Evolutionary conservation across 2,329 filamentous ascomycete species (phyloP), one percentile per base, ranked within the genome.

Genomic region (Fusarium acutatum): DNA sequence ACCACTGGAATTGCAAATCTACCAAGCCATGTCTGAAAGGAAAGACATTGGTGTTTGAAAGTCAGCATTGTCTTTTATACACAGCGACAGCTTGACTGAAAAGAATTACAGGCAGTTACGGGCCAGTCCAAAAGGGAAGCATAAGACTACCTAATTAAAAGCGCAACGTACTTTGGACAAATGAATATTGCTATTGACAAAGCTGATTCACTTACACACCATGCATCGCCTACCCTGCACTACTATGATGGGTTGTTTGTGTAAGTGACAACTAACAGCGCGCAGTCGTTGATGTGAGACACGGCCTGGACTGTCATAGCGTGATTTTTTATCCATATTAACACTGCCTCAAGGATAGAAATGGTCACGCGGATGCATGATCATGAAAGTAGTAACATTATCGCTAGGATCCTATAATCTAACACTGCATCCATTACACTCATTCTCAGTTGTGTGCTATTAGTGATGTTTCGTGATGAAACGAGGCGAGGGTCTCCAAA

Each of bases 391-490:
- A 54, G 20, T 54, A 8, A 28, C 24, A 54, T 20, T 40, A 30
- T n/a, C n/a, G 28, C 14, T 50, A n/a, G 18, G 40, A n/a, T 60
- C 32, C 30, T 37, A 34, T 53, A 38, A 60, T 46, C 38, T 40
- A 24, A 37, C 28, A 28, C 37, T 17, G 20, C 8, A 22, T 26
- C 40, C 35, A 60, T 57, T 26, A 41, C 18, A 56, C 24, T 22
- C 35, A 24, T 24, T 17, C 28, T 26, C 18, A 41, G 44, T 22
- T 58, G 53, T 58, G 53, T 60, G 44, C 28, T 28, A 49, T 53
- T 26, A 37, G 40, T 44, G 26, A 53, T 46, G 69, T 53, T 60
- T 64, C n/a, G 54, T 30, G 30, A 46, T 70, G 49, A 69, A 69
- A 65, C 65, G 30, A 47, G 37, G 56, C 44, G 28, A 58, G 54